These are phyloP conservation scores for Haematococcus lacustris DNA, from an alignment of 139 green algal species.

Conservation along the genomic window DNA sequence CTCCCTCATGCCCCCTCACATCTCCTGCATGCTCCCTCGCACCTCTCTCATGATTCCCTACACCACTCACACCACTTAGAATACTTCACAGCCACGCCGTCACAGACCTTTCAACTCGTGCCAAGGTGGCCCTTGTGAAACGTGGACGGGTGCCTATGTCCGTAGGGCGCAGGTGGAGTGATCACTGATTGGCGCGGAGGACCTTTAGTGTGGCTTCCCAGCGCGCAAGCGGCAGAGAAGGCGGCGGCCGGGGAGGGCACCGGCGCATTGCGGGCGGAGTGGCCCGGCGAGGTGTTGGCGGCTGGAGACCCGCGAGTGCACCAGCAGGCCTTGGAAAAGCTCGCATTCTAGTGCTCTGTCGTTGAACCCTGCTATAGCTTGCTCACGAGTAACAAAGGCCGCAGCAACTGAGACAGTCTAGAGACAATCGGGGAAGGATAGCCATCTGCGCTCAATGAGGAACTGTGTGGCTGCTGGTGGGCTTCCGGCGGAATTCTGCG, in stretches of 20 bases:
- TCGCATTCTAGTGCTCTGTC: too few species aligned
- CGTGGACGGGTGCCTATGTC: slow-evolving; percentile 43
- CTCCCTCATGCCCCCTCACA: neutral
- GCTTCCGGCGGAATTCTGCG: too few species aligned
- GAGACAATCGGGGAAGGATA: too few species aligned
- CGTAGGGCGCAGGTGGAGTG: slow-evolving; percentile 79
- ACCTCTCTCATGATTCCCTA: neutral
- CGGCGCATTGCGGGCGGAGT: slow-evolving; percentile 30
- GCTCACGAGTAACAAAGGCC: too few species aligned
- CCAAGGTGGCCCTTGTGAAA: neutral
- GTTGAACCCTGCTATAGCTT: too few species aligned
- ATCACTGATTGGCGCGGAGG: slow-evolving; percentile 90
- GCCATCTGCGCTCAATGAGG: too few species aligned
- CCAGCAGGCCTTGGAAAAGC: slow-evolving; percentile 45
- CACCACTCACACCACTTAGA: neutral
- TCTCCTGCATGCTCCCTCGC: neutral
- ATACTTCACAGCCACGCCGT: neutral
- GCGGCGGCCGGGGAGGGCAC: slow-evolving; percentile 8
- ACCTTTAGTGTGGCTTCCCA: slow-evolving; percentile 45
- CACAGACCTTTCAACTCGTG: neutral
- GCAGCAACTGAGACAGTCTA: too few species aligned
- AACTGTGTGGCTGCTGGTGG: too few species aligned
- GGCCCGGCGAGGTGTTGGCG: slow-evolving; percentile 74
- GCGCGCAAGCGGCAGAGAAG: too few species aligned
- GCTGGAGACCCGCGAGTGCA: slow-evolving; percentile 60